Evolutionary conservation across 306 rosid species (phyloP).

Genomic region (Aeschynomene evenia): DNA sequence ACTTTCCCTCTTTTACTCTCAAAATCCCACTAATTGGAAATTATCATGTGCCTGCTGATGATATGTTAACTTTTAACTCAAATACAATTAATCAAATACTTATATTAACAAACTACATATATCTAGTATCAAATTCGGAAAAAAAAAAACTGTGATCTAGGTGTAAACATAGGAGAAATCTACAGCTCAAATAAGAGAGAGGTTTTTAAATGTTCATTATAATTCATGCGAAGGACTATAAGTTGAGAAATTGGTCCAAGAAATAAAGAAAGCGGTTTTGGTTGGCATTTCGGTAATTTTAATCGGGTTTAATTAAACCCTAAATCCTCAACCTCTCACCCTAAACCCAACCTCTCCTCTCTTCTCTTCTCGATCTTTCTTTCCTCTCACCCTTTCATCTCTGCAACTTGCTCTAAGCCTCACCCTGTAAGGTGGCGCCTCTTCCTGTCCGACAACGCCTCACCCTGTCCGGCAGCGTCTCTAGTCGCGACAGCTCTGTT

Average conservation of each 20-base stretch:
- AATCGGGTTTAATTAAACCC: too few species aligned
- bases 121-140: not conserved
- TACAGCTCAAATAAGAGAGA: not conserved
- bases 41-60: not conserved
- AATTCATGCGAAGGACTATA: not conserved
- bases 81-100: not conserved
- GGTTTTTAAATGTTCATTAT: not conserved
- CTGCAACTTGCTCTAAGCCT: too few species aligned
- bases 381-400: too few species aligned
- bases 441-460: too few species aligned
- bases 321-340: too few species aligned
- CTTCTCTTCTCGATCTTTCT: too few species aligned
- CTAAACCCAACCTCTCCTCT: too few species aligned
- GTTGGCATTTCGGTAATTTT: too few species aligned
- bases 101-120: not conserved
- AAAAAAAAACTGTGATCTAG: not conserved
- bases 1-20: not conserved
- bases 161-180: slow-evolving; percentile 21
- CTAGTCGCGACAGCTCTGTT: too few species aligned
- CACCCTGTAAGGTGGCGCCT: too few species aligned
- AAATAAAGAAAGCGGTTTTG: slow-evolving; percentile 15
- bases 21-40: not conserved
- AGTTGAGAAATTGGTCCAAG: slow-evolving; percentile 12
- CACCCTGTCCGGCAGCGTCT: too few species aligned
- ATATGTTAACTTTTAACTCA: not conserved